phyloP scores from a whole-genome alignment of 1,284 basidiomycete genomes.

The Apiotrichum gracile region DNA sequence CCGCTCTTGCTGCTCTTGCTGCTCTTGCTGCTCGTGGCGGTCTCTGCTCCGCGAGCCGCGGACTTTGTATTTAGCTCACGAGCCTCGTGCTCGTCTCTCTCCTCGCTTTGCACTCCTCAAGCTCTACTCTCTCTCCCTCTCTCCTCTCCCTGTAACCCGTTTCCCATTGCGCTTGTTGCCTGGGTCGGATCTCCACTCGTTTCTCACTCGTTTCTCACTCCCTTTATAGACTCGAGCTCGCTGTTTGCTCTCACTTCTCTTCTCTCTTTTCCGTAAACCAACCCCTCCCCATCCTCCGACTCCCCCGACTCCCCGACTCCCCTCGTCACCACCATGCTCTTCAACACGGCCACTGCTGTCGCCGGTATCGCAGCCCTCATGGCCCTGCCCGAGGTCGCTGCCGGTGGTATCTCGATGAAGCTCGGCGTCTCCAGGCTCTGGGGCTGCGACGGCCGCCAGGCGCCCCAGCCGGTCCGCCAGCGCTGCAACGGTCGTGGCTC shows the following conservation, averaged over 20 bases:
- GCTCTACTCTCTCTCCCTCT: not conserved
- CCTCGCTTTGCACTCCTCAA: no score
- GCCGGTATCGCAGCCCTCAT: slow-evolving; percentile 12
- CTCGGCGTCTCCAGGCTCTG: slow-evolving; percentile 14
- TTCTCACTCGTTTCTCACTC: not conserved
- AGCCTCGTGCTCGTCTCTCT: no score
- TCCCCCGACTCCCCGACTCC: not conserved
- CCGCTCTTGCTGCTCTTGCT: no score
- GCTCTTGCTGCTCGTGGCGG: no score
- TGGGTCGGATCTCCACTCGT: not conserved
- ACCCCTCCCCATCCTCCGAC: not conserved
- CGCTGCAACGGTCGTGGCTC: not conserved
- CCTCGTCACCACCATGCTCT: slow-evolving; percentile 1
- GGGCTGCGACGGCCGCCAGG: slow-evolving; percentile 4
- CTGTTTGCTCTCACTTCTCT: not conserved
- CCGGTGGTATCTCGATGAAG: slow-evolving; percentile 10
- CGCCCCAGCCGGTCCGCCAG: slow-evolving; percentile 1
- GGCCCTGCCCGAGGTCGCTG: slow-evolving; percentile 13
- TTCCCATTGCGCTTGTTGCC: not conserved
- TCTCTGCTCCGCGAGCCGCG: no score
- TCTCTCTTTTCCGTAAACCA: not conserved
- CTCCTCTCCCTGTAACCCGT: not conserved
- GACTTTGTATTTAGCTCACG: no score
- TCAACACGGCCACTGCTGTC: slow-evolving; percentile 1
- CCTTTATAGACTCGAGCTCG: not conserved